Conservation (phyloP, 352 stramenopile genomes). For the Phytophthora constricta region DNA sequence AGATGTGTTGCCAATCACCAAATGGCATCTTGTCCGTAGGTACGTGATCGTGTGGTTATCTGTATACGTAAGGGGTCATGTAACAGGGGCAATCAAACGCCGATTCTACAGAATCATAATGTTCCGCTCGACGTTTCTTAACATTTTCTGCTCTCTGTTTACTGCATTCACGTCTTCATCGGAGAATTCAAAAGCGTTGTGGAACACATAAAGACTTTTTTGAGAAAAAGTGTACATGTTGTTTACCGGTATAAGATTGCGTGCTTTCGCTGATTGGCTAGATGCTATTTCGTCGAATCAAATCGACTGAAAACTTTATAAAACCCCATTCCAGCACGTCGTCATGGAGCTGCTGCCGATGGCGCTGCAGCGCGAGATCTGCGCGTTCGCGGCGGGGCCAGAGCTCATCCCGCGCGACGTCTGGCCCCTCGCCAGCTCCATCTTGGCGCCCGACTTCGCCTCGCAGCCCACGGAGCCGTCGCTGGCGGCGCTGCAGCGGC, state of each 20-base stretch:
- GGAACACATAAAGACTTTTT: not conserved
- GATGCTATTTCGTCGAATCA: not conserved
- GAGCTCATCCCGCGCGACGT: conserved; percentile 43
- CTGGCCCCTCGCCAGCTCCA: not conserved
- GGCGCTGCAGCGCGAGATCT: conserved; percentile 45
- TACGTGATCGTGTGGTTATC: no score
- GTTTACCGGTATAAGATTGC: no score
- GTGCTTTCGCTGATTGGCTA: no score
- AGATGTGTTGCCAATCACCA: conserved; percentile 33
- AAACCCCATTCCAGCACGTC: not conserved
- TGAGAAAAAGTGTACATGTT: not conserved
- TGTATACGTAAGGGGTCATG: no score
- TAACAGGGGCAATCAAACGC: no score
- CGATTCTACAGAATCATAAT: no score
- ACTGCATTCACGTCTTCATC: no score
- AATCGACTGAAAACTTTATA: not conserved
- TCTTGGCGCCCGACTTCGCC: conserved; percentile 34
- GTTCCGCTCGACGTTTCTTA: no score
- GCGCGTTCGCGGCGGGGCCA: conserved; percentile 38
- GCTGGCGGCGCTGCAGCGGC: conserved; percentile 25
- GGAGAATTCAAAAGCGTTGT: not conserved
- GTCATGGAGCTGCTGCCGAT: conserved; percentile 38
- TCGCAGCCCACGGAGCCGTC: conserved; percentile 33
- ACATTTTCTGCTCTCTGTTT: no score
- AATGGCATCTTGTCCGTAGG: no score